These are phyloP conservation scores for Penicillium macrosclerotiorum DNA, from an alignment of 495 filamentous ascomycete genomes.

Conservation along the genomic window DNA sequence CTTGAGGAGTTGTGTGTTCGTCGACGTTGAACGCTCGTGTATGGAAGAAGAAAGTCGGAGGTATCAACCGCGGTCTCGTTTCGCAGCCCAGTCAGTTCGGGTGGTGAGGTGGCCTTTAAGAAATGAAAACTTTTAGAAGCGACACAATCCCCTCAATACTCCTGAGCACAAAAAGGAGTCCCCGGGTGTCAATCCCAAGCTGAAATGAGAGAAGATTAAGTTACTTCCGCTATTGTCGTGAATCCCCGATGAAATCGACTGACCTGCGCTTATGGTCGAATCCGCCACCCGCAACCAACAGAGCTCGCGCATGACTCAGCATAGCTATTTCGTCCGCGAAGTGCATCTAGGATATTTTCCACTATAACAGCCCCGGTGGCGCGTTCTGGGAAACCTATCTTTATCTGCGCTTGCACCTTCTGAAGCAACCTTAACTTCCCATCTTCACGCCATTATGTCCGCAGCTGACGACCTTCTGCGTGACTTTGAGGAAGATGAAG, in stretches of 20 bases:
- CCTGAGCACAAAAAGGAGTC: neutral
- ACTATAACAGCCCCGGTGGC: constrained; percentile 10
- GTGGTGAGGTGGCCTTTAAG: neutral
- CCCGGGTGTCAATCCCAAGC: neutral
- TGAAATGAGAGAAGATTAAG: neutral
- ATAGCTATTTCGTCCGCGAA: constrained; percentile 6
- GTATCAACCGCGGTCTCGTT: neutral
- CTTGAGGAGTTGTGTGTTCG: constrained; percentile 11
- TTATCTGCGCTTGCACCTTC: neutral
- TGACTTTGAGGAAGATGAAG: constrained; percentile 44
- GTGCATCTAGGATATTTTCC: neutral
- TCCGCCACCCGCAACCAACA: constrained; percentile 18
- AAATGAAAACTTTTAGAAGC: neutral
- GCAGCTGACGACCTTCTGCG: constrained; percentile 46
- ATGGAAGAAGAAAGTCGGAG: neutral
- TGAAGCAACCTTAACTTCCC: too few species aligned
- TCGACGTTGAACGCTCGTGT: neutral
- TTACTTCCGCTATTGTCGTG: neutral
- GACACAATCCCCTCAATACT: neutral
- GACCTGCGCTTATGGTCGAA: constrained; percentile 12
- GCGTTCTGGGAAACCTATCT: constrained; percentile 3
- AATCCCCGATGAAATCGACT: constrained; percentile 13
- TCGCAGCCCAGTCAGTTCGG: neutral
- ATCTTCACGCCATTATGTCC: constrained; percentile 31
- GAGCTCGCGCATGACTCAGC: constrained; percentile 18